These are phyloP conservation scores for Paraconiothyrium brasiliense DNA, from an alignment of 2,329 filamentous ascomycete genomes.

Conservation along the genomic window DNA sequence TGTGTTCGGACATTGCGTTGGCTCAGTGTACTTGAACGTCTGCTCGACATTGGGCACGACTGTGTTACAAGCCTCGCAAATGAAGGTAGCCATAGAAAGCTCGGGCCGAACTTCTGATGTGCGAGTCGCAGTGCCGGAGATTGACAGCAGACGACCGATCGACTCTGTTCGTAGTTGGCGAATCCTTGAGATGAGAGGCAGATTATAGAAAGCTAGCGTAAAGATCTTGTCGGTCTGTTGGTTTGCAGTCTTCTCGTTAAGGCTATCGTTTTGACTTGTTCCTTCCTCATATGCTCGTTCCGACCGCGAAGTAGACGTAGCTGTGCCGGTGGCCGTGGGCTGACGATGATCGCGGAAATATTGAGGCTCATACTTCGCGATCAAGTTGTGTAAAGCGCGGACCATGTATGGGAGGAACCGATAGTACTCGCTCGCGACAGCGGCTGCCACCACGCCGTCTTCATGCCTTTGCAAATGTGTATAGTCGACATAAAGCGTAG, in stretches of 20 bases:
- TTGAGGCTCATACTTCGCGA: conserved; percentile 90
- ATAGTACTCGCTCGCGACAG: conserved; percentile 91
- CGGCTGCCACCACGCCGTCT: conserved; percentile 83
- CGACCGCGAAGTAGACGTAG: conserved; percentile 69
- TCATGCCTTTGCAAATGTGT: conserved; percentile 81
- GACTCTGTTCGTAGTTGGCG: conserved; percentile 87
- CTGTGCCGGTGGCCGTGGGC: conserved; percentile 76
- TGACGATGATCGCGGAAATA: conserved; percentile 95
- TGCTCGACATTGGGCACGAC: conserved; percentile 93
- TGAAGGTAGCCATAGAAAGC: conserved; percentile 89
- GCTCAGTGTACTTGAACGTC: conserved; percentile 96
- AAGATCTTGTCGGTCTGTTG: conserved; percentile 98
- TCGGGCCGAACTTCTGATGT: conserved; percentile 97
- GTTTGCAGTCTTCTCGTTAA: conserved; percentile 80
- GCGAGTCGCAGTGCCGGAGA: conserved; percentile 94
- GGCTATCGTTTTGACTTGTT: conserved; percentile 64
- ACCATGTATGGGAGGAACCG: conserved; percentile 93
- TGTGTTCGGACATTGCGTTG: conserved; percentile 90
- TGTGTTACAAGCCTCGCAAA: conserved; percentile 86
- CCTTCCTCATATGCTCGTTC: conserved; percentile 57
- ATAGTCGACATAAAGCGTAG: conserved; percentile 87
- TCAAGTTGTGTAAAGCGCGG: conserved; percentile 87
- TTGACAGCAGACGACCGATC: conserved; percentile 91
- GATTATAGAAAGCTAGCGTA: conserved; percentile 89
- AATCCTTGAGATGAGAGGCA: conserved; percentile 85